A percentile compares a stretch with the other conserved stretches of the same genome.
Evolutionary conservation across 257 asterid genomes (phyloP).

Genomic region (Perilla frutescens): DNA sequence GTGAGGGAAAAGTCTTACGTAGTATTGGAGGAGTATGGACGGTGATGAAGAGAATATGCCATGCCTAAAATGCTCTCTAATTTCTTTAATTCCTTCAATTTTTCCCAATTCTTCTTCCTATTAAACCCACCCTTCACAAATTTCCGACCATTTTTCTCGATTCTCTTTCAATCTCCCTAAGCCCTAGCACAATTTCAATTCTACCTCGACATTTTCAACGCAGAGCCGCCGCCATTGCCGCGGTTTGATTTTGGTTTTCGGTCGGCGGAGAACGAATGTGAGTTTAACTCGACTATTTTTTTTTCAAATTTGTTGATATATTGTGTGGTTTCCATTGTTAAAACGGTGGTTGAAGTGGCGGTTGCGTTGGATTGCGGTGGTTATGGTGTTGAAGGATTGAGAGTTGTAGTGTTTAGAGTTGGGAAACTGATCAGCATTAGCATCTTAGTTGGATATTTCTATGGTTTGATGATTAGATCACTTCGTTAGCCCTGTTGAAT

Average conservation of each 20-base stretch:
- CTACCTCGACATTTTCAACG: neutral
- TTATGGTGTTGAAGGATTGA: slow-evolving; percentile 1
- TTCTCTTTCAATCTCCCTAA: neutral
- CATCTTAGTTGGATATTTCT: neutral
- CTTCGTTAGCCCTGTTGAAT: no score
- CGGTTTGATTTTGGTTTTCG: slow-evolving; percentile 3
- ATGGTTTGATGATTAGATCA: no score
- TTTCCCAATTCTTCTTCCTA: neutral
- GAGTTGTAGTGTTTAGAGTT: neutral
- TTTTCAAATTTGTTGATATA: neutral
- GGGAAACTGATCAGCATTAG: neutral
- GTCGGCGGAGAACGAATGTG: neutral
- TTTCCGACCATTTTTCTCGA: neutral
- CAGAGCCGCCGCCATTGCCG: neutral
- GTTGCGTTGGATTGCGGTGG: slow-evolving; percentile 1
- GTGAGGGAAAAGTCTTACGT: no score
- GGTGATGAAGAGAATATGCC: no score
- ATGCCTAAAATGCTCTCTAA: no score
- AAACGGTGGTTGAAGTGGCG: neutral
- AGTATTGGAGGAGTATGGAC: no score
- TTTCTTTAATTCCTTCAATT: neutral
- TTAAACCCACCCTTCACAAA: neutral
- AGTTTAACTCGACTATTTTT: neutral
- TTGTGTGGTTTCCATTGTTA: neutral
- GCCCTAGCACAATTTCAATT: neutral